Conservation (phyloP, 2,329 filamentous ascomycete species). For the Cladorrhinum sp. region DNA sequence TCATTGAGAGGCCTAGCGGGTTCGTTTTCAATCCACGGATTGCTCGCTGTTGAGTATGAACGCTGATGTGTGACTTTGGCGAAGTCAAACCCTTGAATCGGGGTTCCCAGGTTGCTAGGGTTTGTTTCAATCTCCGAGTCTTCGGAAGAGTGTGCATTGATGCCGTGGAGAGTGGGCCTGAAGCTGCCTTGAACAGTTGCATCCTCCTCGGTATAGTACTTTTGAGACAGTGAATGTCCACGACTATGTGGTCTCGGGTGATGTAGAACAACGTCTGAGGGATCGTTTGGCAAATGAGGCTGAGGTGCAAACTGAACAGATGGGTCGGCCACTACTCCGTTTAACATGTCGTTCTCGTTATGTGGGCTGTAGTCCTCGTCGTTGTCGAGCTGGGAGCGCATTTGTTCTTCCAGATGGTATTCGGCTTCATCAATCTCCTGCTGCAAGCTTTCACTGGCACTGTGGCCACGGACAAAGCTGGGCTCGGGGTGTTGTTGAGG, state of each 20-base stretch:
- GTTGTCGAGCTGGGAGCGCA: constrained; percentile 74
- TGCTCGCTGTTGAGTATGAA: constrained; percentile 55
- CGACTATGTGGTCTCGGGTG: constrained; percentile 73
- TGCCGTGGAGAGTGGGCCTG: constrained; percentile 41
- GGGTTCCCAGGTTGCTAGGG: constrained; percentile 68
- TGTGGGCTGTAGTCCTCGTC: constrained; percentile 69
- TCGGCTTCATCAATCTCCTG: constrained; percentile 82
- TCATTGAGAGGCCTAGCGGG: constrained; percentile 35
- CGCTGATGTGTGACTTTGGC: constrained; percentile 50
- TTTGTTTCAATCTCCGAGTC: constrained; percentile 70
- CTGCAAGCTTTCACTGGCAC: constrained; percentile 74
- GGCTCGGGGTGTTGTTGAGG: constrained; percentile 55
- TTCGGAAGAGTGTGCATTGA: constrained; percentile 45
- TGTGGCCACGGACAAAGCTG: constrained; percentile 53
- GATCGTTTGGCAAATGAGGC: constrained; percentile 52
- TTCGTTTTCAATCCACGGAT: constrained; percentile 59
- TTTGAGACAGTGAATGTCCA: constrained; percentile 68
- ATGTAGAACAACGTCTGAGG: constrained; percentile 58
- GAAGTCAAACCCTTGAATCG: constrained; percentile 50
- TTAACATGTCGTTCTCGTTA: constrained; percentile 39
- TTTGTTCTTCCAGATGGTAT: constrained; percentile 77
- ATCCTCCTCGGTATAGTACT: constrained; percentile 58
- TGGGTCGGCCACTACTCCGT: constrained; percentile 42
- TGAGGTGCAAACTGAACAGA: constrained; percentile 48
- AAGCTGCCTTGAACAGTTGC: constrained; percentile 41